phyloP scores from a whole-genome alignment of 371 early-diverging fungal genomes.

The Mortierella polycephala region DNA sequence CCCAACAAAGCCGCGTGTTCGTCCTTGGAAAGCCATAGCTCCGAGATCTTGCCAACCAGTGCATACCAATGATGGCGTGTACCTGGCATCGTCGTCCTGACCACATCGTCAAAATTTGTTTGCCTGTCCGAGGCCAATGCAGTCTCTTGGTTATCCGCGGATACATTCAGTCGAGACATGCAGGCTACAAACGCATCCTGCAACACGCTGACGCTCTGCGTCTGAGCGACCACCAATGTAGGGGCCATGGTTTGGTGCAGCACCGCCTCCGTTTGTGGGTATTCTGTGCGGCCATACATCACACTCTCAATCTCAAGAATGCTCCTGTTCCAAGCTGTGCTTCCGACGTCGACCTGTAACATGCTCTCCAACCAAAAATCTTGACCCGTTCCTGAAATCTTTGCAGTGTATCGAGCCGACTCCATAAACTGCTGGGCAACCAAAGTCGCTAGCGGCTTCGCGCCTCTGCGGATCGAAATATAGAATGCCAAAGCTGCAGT shows the following conservation, averaged over 20 bases:
- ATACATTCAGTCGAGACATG: slow-evolving; percentile 41
- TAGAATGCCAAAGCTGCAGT: slow-evolving; percentile 51
- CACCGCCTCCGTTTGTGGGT: slow-evolving; percentile 42
- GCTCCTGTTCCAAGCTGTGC: slow-evolving; percentile 45
- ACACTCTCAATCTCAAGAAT: slow-evolving; percentile 45
- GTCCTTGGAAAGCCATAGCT: slow-evolving; percentile 48
- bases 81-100: slow-evolving; percentile 43
- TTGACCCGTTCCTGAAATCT: slow-evolving; percentile 38
- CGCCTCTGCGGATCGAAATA: slow-evolving; percentile 37
- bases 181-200: slow-evolving; percentile 47
- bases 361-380: slow-evolving; percentile 50
- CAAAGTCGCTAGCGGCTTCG: slow-evolving; percentile 46
- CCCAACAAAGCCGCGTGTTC: slow-evolving; percentile 38
- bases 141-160: slow-evolving; percentile 4
- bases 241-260: slow-evolving; percentile 52
- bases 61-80: slow-evolving; percentile 53
- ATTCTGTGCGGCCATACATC: slow-evolving; percentile 45
- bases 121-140: neutral
- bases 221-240: slow-evolving; percentile 46
- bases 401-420: slow-evolving; percentile 48
- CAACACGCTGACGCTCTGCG: slow-evolving; percentile 34
- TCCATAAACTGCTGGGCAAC: slow-evolving; percentile 55
- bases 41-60: slow-evolving; percentile 49
- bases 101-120: slow-evolving; percentile 39
- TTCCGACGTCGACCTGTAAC: slow-evolving; percentile 52